Percentiles rank a stretch among this genome's conserved stretches.
phyloP scores from a whole-genome alignment of 345 rosid genomes.

The Salix arbutifolia region DNA sequence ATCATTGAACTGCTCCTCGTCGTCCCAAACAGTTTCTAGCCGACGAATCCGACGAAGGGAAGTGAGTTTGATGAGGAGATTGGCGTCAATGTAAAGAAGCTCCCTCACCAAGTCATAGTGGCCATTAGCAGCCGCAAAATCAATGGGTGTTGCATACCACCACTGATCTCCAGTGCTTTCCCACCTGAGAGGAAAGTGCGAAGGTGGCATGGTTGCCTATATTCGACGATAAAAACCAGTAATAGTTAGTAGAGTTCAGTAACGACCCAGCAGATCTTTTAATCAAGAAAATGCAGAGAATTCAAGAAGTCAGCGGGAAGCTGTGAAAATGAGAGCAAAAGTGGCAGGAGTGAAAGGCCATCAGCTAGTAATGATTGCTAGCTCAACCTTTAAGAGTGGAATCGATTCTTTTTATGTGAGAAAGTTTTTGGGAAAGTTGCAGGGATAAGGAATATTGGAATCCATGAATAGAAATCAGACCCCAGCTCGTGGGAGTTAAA shows the following conservation, averaged over 20 bases:
- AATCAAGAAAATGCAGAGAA: not conserved
- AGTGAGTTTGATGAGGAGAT: slow-evolving; percentile 93
- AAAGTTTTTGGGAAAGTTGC: slow-evolving; percentile 4
- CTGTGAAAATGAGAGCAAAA: not conserved
- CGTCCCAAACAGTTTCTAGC: slow-evolving; percentile 97
- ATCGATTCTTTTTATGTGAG: not conserved
- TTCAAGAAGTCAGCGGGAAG: slow-evolving; percentile 2
- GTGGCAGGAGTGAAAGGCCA: not conserved
- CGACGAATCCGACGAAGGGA: slow-evolving; percentile 96
- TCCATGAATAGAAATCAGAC: not conserved
- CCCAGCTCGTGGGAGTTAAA: not conserved
- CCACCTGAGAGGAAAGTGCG: slow-evolving; percentile 90
- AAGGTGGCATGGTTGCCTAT: slow-evolving; percentile 50
- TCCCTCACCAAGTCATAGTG: slow-evolving; percentile 74
- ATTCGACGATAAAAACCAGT: not conserved
- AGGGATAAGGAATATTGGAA: slow-evolving; percentile 12
- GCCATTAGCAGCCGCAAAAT: slow-evolving; percentile 96
- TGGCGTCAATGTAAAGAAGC: slow-evolving; percentile 82
- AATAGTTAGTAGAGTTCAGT: not conserved
- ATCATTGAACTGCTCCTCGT: slow-evolving; percentile 48
- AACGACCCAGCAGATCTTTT: slow-evolving; percentile 9
- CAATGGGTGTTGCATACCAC: slow-evolving; percentile 98
- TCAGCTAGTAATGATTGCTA: not conserved
- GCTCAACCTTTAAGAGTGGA: not conserved
- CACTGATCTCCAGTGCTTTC: slow-evolving; percentile 98